phyloP scores from a whole-genome alignment of 2,329 filamentous ascomycete genomes.

The Colletotrichum echinochloae region DNA sequence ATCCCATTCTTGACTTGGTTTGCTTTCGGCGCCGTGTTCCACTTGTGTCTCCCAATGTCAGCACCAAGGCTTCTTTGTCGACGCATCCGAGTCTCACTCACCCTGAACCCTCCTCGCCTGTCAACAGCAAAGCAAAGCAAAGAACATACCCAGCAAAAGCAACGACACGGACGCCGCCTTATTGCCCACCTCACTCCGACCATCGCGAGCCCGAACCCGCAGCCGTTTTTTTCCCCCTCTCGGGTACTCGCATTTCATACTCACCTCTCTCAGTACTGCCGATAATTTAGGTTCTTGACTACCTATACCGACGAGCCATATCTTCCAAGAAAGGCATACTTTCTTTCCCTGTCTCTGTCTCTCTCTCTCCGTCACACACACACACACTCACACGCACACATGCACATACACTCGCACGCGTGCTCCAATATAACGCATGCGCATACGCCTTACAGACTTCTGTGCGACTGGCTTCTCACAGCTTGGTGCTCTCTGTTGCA shows the following conservation, averaged over 20 bases:
- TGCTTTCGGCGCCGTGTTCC: not conserved
- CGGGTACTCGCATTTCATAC: conserved; percentile 6
- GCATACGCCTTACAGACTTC: not conserved
- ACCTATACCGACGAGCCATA: not conserved
- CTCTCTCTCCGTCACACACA: not conserved
- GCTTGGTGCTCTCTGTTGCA: conserved; percentile 13
- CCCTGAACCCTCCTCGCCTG: not conserved
- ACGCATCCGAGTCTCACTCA: not conserved
- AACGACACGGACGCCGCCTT: not conserved
- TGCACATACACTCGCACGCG: not conserved
- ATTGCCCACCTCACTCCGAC: conserved; percentile 6
- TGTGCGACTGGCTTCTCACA: conserved; percentile 1
- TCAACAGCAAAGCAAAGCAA: too few species aligned
- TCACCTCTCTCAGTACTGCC: not conserved
- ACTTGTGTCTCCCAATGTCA: not conserved
- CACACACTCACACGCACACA: not conserved
- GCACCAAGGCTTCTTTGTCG: not conserved
- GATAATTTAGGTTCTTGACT: not conserved
- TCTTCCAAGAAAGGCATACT: not conserved
- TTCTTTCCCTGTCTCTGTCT: not conserved
- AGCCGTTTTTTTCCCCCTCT: not conserved
- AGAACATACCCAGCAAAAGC: not conserved
- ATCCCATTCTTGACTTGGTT: conserved; percentile 13
- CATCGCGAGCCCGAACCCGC: conserved; percentile 1
- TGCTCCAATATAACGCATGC: not conserved